Base-by-base conservation (phyloP, 495 filamentous ascomycete genomes). In the Penicillium steckii region DNA sequence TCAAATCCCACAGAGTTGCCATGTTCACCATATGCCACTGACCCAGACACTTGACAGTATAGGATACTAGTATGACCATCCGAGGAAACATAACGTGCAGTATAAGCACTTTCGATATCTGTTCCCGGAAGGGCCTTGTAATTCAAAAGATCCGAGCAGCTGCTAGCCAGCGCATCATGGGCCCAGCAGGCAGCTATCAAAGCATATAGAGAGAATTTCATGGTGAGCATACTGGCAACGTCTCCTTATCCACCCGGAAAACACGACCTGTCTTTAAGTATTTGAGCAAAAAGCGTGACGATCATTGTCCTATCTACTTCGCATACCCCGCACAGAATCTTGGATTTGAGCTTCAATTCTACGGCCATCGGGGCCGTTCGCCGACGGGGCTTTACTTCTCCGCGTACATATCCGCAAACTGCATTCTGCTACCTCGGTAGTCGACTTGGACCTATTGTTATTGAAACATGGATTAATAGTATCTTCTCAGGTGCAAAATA, bases 1-100 rank as follows among this genome's bases (percentile, higher is more conserved):
- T 70, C 64, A 35, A 44, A 53, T 10, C 15, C 25, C 13, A 52
- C 25, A 10, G 24, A 46, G n/a, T 53, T 53, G 22, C n/a, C 17
- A 22, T 9, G 18, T n/a, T 41, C 10, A 8, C 38, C 38, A 41
- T 41, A 41, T 41, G 18, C 38, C 38, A 41, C 38, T 4, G 38
- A 41, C 9, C 38, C 38, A 3, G 21, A 21, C 8, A 41, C 21
- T 23, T 19, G 38, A 41, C 38, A 41, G 19, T 41, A 41, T 8
- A 19, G 2, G 6, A 41, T 41, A 22, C 6, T 6, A n/a, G n/a
- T n/a, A n/a, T n/a, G n/a, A 41, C 12, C 19, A 10, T 8, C 38
- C 18, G 38, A 23, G 5, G 21, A 12, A n/a, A 17, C 8, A 13
- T 22, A 19, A 0, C 23, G 18, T 21, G 38, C 18, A 41, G 8